Percentiles rank a stretch among this genome's conserved stretches.
Conservation (phyloP, 2,329 filamentous ascomycete species). For the Periconia digitata region DNA sequence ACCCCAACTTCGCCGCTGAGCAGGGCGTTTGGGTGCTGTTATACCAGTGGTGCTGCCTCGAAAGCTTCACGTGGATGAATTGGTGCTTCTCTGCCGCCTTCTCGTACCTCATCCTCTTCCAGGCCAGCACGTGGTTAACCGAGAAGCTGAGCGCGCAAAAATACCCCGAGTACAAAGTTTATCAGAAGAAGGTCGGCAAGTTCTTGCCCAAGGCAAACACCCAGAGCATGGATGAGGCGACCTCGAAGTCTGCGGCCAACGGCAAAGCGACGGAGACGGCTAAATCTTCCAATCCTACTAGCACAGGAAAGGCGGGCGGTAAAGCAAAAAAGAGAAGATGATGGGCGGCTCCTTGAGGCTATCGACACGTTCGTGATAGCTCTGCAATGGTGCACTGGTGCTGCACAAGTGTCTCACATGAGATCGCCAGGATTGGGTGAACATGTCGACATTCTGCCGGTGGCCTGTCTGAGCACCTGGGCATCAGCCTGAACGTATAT, state of each 20-base stretch:
- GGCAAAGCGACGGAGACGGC: constrained; percentile 20
- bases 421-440: too few relatives aligned
- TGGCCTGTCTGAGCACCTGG: too few relatives aligned
- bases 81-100: constrained; percentile 75
- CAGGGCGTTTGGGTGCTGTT: constrained; percentile 86
- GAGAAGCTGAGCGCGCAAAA: constrained; percentile 79
- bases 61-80: constrained; percentile 70
- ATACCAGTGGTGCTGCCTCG: constrained; percentile 84
- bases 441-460: too few relatives aligned
- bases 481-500: too few relatives aligned
- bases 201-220: constrained; percentile 68
- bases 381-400: too few relatives aligned
- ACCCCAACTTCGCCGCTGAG: constrained; percentile 94
- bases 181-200: constrained; percentile 79
- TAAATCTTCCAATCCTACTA: constrained; percentile 7
- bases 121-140: constrained; percentile 84
- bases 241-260: constrained; percentile 1
- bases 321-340: constrained; percentile 12
- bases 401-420: too few relatives aligned
- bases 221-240: constrained; percentile 29
- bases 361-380: too few relatives aligned
- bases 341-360: too few relatives aligned
- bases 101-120: constrained; percentile 77
- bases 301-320: constrained; percentile 18
- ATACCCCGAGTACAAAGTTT: constrained; percentile 84